phyloP scores from a whole-genome alignment of 2,329 filamentous ascomycete species.

The Alternaria alternata region DNA sequence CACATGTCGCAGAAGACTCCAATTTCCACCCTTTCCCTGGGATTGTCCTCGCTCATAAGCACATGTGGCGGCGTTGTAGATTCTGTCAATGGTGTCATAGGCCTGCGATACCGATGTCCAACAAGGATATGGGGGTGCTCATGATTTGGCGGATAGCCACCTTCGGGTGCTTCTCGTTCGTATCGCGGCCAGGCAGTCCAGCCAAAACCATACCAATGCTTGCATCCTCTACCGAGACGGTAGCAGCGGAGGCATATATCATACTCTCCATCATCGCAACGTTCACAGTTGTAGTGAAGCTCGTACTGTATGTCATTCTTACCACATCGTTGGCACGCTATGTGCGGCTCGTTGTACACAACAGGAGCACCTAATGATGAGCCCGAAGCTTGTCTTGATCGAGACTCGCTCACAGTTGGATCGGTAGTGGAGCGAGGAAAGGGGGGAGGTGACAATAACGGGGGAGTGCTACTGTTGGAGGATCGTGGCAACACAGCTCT shows the following conservation, averaged over 20 bases:
- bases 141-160: slow-evolving; percentile 51
- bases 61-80: slow-evolving; percentile 30
- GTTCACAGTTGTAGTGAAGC: slow-evolving; percentile 81
- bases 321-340: slow-evolving; percentile 76
- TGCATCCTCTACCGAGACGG: slow-evolving; percentile 76
- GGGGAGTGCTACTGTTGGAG: slow-evolving; percentile 40
- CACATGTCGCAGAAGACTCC: slow-evolving; percentile 88
- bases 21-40: slow-evolving; percentile 71
- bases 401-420: slow-evolving; percentile 27
- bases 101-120: slow-evolving; percentile 55
- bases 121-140: slow-evolving; percentile 63
- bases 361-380: slow-evolving; percentile 28
- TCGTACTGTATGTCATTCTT: slow-evolving; percentile 81
- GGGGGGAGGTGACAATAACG: slow-evolving; percentile 28
- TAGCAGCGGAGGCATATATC: slow-evolving; percentile 86
- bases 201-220: slow-evolving; percentile 89
- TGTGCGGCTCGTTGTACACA: slow-evolving; percentile 73
- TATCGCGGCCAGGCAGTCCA: slow-evolving; percentile 73
- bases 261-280: slow-evolving; percentile 75
- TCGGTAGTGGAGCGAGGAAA: slow-evolving; percentile 45
- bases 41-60: slow-evolving; percentile 70
- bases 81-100: slow-evolving; percentile 33
- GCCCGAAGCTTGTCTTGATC: slow-evolving; percentile 26
- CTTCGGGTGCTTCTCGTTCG: slow-evolving; percentile 56
- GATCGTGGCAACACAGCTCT: slow-evolving; percentile 29